A percentile compares a stretch with the other conserved stretches of the same genome.
Evolutionary conservation across 495 filamentous ascomycete species (phyloP).

Genomic region (Xylaria scruposa): DNA sequence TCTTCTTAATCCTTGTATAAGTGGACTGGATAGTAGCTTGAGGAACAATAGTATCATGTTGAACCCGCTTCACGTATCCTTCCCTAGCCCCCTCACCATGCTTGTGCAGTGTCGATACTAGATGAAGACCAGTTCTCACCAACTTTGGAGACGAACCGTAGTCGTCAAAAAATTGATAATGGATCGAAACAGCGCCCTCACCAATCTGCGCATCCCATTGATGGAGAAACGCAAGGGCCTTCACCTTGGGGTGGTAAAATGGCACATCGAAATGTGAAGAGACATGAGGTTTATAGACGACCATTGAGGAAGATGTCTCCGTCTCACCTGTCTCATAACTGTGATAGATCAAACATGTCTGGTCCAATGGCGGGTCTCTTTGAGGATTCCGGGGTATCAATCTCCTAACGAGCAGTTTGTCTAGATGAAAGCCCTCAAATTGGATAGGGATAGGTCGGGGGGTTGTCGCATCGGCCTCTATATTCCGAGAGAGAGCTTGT

Average conservation of each 20-base stretch:
- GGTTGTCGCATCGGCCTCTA: slow-evolving; percentile 25
- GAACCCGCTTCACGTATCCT: slow-evolving; percentile 75
- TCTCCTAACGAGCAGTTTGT: slow-evolving; percentile 70
- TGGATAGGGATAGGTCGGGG: slow-evolving; percentile 45
- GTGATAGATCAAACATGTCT: slow-evolving; percentile 78
- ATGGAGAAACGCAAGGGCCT: slow-evolving; percentile 76
- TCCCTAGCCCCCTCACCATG: slow-evolving; percentile 69
- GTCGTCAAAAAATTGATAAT: slow-evolving; percentile 68
- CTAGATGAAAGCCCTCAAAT: slow-evolving; percentile 60
- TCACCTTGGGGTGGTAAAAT: slow-evolving; percentile 84
- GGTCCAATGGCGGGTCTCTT: slow-evolving; percentile 73
- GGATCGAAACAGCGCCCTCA: slow-evolving; percentile 66
- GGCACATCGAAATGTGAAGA: slow-evolving; percentile 67
- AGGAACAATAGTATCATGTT: slow-evolving; percentile 77
- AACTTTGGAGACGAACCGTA: slow-evolving; percentile 58
- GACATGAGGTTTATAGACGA: slow-evolving; percentile 83
- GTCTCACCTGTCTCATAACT: slow-evolving; percentile 29
- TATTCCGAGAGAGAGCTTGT: slow-evolving; percentile 25
- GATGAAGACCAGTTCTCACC: slow-evolving; percentile 70
- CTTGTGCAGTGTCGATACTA: slow-evolving; percentile 76
- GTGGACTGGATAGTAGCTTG: slow-evolving; percentile 78
- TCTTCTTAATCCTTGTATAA: slow-evolving; percentile 79
- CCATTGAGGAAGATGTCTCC: slow-evolving; percentile 54
- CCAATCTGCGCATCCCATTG: slow-evolving; percentile 52
- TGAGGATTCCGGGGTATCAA: slow-evolving; percentile 82